A percentile compares a stretch with the other conserved stretches of the same genome.
phyloP scores from a whole-genome alignment of 176 grass and related monocot species.

The Panicum miliaceum region DNA sequence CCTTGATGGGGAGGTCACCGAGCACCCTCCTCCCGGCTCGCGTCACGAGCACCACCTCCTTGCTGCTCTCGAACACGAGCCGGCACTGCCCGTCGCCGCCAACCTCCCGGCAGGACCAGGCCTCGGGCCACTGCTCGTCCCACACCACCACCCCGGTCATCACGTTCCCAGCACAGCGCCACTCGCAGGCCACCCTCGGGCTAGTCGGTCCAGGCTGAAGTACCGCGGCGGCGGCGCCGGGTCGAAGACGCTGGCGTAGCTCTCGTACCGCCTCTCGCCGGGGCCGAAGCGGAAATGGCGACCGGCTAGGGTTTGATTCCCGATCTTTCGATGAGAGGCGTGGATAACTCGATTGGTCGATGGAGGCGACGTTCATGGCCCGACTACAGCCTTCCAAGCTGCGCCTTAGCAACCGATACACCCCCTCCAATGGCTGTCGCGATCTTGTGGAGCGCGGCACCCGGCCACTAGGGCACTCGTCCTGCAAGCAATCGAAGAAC shows the following conservation, averaged over 20 bases:
- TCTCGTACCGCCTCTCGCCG: neutral
- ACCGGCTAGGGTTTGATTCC: no score
- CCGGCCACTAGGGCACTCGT: no score
- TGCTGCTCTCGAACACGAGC: constrained; percentile 31
- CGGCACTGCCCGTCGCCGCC: constrained; percentile 5
- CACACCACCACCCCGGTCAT: constrained; percentile 33
- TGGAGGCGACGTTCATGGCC: no score
- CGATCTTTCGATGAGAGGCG: no score
- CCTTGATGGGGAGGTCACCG: constrained; percentile 29
- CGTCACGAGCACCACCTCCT: constrained; percentile 34
- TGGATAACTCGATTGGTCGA: no score
- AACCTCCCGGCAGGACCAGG: constrained; percentile 16
- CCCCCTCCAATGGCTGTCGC: no score
- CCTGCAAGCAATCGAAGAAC: no score
- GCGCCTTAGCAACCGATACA: no score
- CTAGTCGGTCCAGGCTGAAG: neutral
- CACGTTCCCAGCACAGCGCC: constrained; percentile 21
- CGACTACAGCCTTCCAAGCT: no score
- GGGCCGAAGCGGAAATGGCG: no score
- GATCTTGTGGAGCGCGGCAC: no score
- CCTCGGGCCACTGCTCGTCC: constrained; percentile 38
- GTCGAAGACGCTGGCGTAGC: constrained; percentile 1
- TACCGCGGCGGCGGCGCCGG: neutral
- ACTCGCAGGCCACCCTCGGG: constrained; percentile 9
- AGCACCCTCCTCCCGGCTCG: constrained; percentile 20